Evolutionary conservation across 2,329 filamentous ascomycete genomes (phyloP).

Genomic region (Nigrospora osmanthi): DNA sequence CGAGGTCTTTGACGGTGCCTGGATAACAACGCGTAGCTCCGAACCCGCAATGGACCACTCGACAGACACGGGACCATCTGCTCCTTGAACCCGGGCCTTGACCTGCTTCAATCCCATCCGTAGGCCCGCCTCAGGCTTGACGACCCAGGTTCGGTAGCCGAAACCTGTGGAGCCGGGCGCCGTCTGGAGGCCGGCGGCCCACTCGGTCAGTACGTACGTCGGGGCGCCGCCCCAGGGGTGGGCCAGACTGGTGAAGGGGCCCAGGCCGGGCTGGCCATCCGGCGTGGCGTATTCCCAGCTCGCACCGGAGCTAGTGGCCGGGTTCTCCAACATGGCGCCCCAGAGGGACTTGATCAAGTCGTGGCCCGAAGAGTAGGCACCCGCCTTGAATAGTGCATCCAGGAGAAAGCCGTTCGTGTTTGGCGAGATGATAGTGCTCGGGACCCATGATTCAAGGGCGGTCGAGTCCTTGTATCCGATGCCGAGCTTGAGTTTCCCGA

Average conservation of each 20-base stretch:
- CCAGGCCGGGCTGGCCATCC: conserved; percentile 28
- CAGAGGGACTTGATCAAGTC: conserved; percentile 29
- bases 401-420: conserved; percentile 38
- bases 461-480: conserved; percentile 13
- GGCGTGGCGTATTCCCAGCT: conserved; percentile 36
- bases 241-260: conserved; percentile 30
- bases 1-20: conserved; percentile 5
- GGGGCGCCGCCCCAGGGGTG: conserved; percentile 37
- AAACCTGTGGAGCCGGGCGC: conserved; percentile 8
- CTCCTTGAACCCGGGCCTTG: conserved; percentile 15
- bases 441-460: conserved; percentile 1
- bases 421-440: conserved; percentile 27
- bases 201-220: conserved; percentile 33
- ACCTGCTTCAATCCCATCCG: conserved; percentile 18
- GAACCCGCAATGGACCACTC: conserved; percentile 10
- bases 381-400: conserved; percentile 22
- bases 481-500: conserved; percentile 4
- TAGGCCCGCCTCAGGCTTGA: conserved; percentile 15
- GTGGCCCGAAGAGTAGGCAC: conserved; percentile 13
- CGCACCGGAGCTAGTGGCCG: conserved; percentile 26
- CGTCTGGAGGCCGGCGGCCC: conserved; percentile 16
- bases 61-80: conserved; percentile 14
- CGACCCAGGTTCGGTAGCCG: conserved; percentile 18
- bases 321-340: conserved; percentile 30
- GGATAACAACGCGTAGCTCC: conserved; percentile 4